phyloP scores from a whole-genome alignment of 352 stramenopile species.

The Pythium chondricola region DNA sequence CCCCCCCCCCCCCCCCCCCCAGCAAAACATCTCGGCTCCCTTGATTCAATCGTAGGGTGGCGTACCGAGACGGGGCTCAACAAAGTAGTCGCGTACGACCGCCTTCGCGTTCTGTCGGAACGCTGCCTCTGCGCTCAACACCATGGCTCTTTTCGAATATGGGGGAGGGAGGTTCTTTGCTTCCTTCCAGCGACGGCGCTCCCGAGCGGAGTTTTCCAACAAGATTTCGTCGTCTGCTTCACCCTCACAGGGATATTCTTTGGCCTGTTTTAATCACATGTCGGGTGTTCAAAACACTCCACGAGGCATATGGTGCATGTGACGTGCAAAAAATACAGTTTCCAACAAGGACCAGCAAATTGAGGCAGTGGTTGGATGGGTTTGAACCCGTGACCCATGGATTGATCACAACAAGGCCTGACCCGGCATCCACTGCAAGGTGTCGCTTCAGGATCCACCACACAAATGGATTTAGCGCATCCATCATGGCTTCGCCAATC shows the following conservation, averaged over 20 bases:
- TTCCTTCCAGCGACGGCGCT: neutral
- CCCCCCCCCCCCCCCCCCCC: no score
- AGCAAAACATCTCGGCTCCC: neutral
- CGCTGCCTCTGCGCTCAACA: constrained; percentile 49
- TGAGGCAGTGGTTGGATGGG: neutral
- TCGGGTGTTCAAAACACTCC: constrained; percentile 9
- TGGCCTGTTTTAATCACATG: constrained; percentile 3
- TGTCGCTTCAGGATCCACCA: constrained; percentile 14
- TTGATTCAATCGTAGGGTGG: neutral
- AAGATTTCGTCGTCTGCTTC: constrained; percentile 16
- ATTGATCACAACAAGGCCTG: neutral
- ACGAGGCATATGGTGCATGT: neutral
- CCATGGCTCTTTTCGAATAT: constrained; percentile 25
- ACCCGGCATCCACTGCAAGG: neutral
- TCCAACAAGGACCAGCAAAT: neutral
- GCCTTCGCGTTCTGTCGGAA: constrained; percentile 74
- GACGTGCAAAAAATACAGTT: constrained; percentile 12
- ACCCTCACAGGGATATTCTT: constrained; percentile 10
- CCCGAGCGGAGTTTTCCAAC: constrained; percentile 1
- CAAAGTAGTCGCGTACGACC: constrained; percentile 83
- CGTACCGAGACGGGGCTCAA: constrained; percentile 77
- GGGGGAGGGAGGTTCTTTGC: constrained; percentile 1
- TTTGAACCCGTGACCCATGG: neutral
- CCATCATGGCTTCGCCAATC: constrained; percentile 3
- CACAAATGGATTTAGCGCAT: no score